Evolutionary conservation across 495 filamentous ascomycete species (phyloP), one percentile per base, ranked within the genome.

Genomic region (Penicillium malachiteum): DNA sequence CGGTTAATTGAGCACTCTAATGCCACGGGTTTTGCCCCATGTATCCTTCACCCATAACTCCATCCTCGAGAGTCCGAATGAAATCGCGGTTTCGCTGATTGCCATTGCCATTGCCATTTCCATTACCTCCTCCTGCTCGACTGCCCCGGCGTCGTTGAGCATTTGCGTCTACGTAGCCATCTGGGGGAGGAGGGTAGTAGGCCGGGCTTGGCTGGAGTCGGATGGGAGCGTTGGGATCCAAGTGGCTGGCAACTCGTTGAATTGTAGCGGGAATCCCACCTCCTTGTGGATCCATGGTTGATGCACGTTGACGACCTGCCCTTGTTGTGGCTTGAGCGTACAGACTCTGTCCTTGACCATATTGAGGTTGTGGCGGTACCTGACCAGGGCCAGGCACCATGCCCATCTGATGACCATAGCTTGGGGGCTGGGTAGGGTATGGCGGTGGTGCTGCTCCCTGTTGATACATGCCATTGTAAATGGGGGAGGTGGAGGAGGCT

Each of bases 161-260:
- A 34, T 75, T 82, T 21, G 79, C 69, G 58, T 89, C 85, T 10
- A 87, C 82, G 41, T 88, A 81, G 7, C 91, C 92, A 57, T 96
- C 94, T 3, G 90, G 83, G n/a, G 92, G 92, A 8, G 94, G 94
- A 13, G 94, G 95, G 61, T 97, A 97, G 70, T 99, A 99, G 7
- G 95, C 95, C 2, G 95, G 95, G 55, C 91, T 96, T 6, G 95
- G 95, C 66, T 99, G 95, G 38, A 96, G 71, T 42, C 95, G 81
- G 64, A 99, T 97, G 0, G 95, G 95, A 34, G 92, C 90, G 54
- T 84, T 97, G 5, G 95, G 95, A 66, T 99, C 93, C 47, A 99
- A 85, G 69, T 97, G 94, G 66, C 91, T 96, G 10, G 92, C 92
- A n/a, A 97, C 94, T 54, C 95, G 78, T 67, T 99, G 95, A 50